Evolutionary conservation across 805 yeast genomes (phyloP).

Genomic region (Teunomyces stri): DNA sequence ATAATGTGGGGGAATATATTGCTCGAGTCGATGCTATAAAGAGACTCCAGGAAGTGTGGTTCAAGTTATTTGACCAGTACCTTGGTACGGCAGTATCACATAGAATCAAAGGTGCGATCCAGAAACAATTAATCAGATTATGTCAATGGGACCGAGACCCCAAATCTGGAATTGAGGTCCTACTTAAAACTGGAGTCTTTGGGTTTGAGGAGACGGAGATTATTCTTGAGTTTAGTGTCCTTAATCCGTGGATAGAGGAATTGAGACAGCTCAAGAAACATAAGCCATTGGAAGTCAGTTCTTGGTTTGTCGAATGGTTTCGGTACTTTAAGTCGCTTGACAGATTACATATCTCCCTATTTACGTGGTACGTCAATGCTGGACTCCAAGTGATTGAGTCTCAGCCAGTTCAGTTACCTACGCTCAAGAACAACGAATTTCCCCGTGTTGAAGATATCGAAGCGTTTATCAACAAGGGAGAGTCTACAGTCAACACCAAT

Average conservation of each 20-base stretch:
- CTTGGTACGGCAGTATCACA: constrained; percentile 4
- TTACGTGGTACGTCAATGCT: constrained; percentile 19
- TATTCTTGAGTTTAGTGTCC: constrained; percentile 27
- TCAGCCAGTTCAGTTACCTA: constrained; percentile 10
- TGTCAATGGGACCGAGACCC: neutral
- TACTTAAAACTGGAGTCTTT: neutral
- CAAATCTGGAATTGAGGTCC: neutral
- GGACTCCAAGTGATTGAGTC: constrained; percentile 11
- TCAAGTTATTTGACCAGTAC: constrained; percentile 12
- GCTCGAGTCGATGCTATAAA: neutral
- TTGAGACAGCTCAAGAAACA: constrained; percentile 11
- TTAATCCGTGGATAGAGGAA: constrained; percentile 36
- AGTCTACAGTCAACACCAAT: constrained; percentile 14
- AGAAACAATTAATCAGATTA: neutral
- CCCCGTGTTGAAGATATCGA: constrained; percentile 2
- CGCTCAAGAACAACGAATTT: constrained; percentile 7
- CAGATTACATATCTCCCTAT: neutral
- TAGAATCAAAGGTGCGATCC: neutral
- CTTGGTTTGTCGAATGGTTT: constrained; percentile 1
- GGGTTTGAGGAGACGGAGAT: constrained; percentile 5
- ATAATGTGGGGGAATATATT: constrained; percentile 9
- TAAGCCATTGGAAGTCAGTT: neutral
- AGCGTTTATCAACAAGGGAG: neutral
- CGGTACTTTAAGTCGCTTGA: neutral
- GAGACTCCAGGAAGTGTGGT: constrained; percentile 14